Evolutionary conservation across 331 rosid genomes (phyloP), one percentile per base, ranked within the genome.

Genomic region (Telfairia occidentalis): DNA sequence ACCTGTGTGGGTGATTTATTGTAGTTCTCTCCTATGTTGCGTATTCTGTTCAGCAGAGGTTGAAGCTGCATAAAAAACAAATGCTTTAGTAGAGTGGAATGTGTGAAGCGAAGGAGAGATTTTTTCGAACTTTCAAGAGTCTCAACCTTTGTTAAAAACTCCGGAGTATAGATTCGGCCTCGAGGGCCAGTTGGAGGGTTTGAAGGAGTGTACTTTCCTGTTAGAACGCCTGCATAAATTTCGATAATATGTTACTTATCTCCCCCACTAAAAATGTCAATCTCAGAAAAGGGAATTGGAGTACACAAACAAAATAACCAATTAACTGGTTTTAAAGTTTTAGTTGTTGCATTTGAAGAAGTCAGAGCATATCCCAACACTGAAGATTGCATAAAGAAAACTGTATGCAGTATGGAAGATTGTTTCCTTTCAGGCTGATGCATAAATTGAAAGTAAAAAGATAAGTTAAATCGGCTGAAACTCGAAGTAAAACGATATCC

Each of bases 181-280:
- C 96, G 87, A 71, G 98, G 98, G 50, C 98, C 96, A 4, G 78
- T 76, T 45, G 98, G 98, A 11, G 92, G 92, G 59, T 90, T 91
- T 65, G 73, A 83, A 10, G 96, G 92, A 55, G 86, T 83, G 78
- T 94, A 91, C 87, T 94, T 94, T 67, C 98, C 98, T 0, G 96
- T 88, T 7, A 94, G 90, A 83, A 67, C 84, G 76, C 98, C 98
- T 91, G 87, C 78, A 65, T 42, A 65, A 34, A 69, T 43, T 72
- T 45, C 42, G 43, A 70, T 65, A 28, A 30, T 30, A 74, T 73
- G 67, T 67, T 29, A 60, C 48, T 29, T 16, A 3, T 74, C 5
- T 54, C 32, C 38, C 38, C 10, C 37, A 19, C 49, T 35, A 38
- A 38, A 23, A 24, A 9, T 18, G 15, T 32, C 26, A 66, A 66